These are phyloP conservation scores for Larix kaempferi DNA, from an alignment of 75 land plant species.

Conservation along the genomic window DNA sequence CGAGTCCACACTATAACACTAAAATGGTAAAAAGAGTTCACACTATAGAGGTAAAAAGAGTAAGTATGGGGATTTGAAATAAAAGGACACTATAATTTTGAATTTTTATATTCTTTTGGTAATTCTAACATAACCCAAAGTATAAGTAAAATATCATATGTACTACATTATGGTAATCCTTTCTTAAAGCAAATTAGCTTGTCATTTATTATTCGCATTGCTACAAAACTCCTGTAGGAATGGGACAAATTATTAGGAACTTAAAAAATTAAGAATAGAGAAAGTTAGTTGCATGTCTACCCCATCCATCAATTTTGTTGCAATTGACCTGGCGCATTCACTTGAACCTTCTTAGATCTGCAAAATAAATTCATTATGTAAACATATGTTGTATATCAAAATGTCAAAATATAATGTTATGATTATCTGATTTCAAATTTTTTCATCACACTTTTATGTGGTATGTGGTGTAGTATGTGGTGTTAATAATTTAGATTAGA, in stretches of 20 bases:
- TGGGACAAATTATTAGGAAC: neutral
- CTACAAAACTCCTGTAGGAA: neutral
- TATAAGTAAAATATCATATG: no score
- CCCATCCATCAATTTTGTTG: conserved; percentile 75
- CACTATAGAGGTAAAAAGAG: no score
- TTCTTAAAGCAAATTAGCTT: no score
- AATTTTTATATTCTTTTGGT: no score
- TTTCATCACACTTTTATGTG: no score
- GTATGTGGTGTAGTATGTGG: neutral
- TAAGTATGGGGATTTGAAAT: no score
- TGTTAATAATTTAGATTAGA: neutral
- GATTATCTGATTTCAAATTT: neutral
- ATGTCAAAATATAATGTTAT: neutral
- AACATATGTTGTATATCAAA: neutral
- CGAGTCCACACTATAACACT: no score
- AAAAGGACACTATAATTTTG: no score
- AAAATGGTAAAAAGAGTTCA: no score
- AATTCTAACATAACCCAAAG: no score
- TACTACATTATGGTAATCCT: no score
- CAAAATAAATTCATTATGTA: conserved; percentile 1
- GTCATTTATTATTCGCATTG: neutral
- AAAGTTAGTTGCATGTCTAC: conserved; percentile 30
- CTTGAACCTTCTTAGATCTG: conserved; percentile 90
- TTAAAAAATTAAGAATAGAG: neutral
- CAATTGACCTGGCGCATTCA: conserved; percentile 77